Evolutionary conservation across 192 early-diverging fungal species (phyloP).

Genomic region (Podila clonocystis): DNA sequence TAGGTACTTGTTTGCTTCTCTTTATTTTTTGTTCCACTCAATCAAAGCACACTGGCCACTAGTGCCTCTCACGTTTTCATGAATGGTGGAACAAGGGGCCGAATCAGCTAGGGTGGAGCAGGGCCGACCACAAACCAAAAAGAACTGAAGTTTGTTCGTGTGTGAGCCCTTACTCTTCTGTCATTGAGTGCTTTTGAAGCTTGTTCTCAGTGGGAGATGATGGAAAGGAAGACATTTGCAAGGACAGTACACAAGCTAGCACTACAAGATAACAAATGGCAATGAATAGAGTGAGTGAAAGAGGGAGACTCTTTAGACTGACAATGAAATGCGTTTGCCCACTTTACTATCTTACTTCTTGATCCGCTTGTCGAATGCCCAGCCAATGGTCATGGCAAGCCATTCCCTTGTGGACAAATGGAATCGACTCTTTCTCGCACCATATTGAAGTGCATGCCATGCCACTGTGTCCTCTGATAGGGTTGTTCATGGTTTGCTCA

Average conservation of each 20-base stretch:
- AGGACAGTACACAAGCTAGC: no score
- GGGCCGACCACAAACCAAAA: neutral
- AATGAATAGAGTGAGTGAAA: no score
- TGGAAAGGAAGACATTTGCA: no score
- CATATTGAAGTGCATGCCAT: constrained; percentile 12
- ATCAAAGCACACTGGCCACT: constrained; percentile 2
- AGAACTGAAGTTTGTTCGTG: neutral
- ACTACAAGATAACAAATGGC: no score
- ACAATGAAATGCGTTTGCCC: neutral
- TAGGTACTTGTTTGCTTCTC: neutral
- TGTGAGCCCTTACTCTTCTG: no score
- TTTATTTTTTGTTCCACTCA: neutral
- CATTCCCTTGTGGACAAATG: constrained; percentile 35
- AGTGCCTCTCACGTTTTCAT: neutral
- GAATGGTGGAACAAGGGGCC: neutral
- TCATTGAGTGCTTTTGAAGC: no score
- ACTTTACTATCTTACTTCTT: constrained; percentile 1
- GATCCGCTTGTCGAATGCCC: neutral
- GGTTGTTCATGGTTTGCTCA: constrained; percentile 9
- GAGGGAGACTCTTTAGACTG: neutral
- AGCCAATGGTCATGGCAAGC: constrained; percentile 13
- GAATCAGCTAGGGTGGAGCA: no score
- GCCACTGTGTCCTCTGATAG: constrained; percentile 22
- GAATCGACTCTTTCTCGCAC: no score
- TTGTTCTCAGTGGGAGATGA: no score